Percentiles rank a stretch among this genome's conserved stretches.
phyloP scores from a whole-genome alignment of 169 alveolate species.

The Plasmodium fragile region DNA sequence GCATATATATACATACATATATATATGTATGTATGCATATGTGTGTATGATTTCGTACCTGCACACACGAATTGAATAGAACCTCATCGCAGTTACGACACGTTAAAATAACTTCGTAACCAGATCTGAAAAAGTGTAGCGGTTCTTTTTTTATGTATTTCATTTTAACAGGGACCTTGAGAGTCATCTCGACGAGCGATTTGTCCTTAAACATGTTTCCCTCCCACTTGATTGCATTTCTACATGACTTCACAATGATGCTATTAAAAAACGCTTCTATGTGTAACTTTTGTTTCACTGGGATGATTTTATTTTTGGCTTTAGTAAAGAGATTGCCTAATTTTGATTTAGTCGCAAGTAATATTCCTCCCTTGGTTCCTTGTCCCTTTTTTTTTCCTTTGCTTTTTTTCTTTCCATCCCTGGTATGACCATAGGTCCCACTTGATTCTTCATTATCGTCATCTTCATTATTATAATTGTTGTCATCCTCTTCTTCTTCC shows the following conservation, averaged over 20 bases:
- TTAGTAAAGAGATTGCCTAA: background rate
- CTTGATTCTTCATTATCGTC: background rate
- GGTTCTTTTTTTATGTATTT: slow-evolving; percentile 53
- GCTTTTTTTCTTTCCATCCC: background rate
- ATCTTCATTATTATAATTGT: background rate
- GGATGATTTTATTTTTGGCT: slow-evolving; percentile 11
- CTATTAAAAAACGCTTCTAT: slow-evolving; percentile 73
- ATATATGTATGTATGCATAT: no score
- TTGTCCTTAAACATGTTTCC: slow-evolving; percentile 53
- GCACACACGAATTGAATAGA: slow-evolving; percentile 69
- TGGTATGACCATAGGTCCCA: background rate
- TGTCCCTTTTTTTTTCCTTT: background rate
- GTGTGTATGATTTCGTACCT: slow-evolving; percentile 10
- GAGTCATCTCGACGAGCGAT: slow-evolving; percentile 52
- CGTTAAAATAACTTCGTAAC: slow-evolving; percentile 54
- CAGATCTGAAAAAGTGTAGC: slow-evolving; percentile 57
- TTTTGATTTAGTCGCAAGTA: background rate
- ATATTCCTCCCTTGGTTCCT: background rate
- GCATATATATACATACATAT: no score
- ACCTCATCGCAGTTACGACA: slow-evolving; percentile 49
- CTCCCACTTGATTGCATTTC: slow-evolving; percentile 60
- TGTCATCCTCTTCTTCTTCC: background rate
- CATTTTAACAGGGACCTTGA: slow-evolving; percentile 67
- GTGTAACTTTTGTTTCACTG: slow-evolving; percentile 58
- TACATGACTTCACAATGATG: slow-evolving; percentile 66